Conservation (phyloP, 495 filamentous ascomycete species). For the Penicillium cataractarum region DNA sequence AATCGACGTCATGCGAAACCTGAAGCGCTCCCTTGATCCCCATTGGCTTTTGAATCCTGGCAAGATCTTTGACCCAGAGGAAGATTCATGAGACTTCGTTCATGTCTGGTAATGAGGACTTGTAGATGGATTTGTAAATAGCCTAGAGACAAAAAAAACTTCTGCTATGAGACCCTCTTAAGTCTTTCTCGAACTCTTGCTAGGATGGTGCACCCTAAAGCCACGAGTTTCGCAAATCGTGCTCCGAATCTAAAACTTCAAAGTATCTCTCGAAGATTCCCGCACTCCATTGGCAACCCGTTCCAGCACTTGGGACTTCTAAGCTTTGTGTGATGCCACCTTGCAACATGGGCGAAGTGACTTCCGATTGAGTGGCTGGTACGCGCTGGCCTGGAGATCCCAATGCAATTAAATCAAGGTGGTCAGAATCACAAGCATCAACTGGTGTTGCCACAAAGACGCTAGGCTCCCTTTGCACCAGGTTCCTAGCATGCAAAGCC, state of each 20-base stretch:
- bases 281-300: constrained; percentile 27
- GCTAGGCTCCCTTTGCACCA: background rate
- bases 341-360: background rate
- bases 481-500: constrained; percentile 14
- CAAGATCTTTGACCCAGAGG: constrained; percentile 73
- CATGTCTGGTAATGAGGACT: background rate
- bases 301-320: constrained; percentile 21
- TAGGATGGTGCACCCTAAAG: background rate
- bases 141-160: background rate
- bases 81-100: constrained; percentile 6
- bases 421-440: background rate
- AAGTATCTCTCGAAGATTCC: constrained; percentile 23
- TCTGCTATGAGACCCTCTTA: background rate
- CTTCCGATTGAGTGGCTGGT: background rate
- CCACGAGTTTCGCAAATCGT: background rate
- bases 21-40: constrained; percentile 86
- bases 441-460: background rate
- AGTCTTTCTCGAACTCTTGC: background rate
- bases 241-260: constrained; percentile 12
- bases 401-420: background rate
- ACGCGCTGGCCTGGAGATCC: background rate
- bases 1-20: constrained; percentile 79
- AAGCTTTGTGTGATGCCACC: background rate
- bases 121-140: background rate
- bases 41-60: constrained; percentile 90